Percentiles rank a stretch among this genome's conserved stretches.
Evolutionary conservation across 2,329 filamentous ascomycete genomes (phyloP).

Genomic region (Aspergillus sp.): DNA sequence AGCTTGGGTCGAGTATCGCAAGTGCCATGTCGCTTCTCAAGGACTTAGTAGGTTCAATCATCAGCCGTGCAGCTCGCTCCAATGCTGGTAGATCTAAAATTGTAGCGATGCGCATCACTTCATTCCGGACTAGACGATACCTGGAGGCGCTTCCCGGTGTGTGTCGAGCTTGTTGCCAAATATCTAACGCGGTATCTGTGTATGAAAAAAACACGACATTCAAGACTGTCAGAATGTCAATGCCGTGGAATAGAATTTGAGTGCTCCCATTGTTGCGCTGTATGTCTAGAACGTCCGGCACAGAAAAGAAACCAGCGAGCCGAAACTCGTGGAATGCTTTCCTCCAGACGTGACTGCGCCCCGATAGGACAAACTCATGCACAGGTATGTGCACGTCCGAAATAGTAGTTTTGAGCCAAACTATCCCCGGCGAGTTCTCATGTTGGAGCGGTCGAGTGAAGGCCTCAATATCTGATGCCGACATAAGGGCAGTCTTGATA

Average conservation of each 20-base stretch:
- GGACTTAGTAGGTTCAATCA: slow-evolving; percentile 63
- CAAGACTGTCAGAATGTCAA: slow-evolving; percentile 76
- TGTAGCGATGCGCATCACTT: slow-evolving; percentile 83
- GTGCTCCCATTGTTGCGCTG: slow-evolving; percentile 53
- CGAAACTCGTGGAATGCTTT: slow-evolving; percentile 60
- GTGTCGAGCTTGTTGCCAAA: slow-evolving; percentile 77
- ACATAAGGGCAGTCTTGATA: slow-evolving; percentile 45
- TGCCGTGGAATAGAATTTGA: slow-evolving; percentile 64
- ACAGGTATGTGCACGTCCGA: slow-evolving; percentile 74
- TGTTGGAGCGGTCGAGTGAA: slow-evolving; percentile 31
- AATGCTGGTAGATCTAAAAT: slow-evolving; percentile 69
- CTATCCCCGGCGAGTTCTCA: slow-evolving; percentile 28
- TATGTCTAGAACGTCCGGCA: slow-evolving; percentile 63
- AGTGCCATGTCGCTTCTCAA: slow-evolving; percentile 68
- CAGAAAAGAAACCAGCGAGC: slow-evolving; percentile 53
- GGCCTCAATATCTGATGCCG: slow-evolving; percentile 47
- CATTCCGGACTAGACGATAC: slow-evolving; percentile 76
- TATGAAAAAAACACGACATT: slow-evolving; percentile 81
- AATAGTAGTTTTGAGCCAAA: slow-evolving; percentile 54
- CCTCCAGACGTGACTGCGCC: slow-evolving; percentile 69
- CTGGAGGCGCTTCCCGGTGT: slow-evolving; percentile 65
- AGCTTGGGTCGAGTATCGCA: slow-evolving; percentile 67
- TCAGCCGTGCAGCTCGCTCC: slow-evolving; percentile 74
- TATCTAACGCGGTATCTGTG: slow-evolving; percentile 74
- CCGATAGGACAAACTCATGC: slow-evolving; percentile 77